Evolutionary conservation across 768 basidiomycete species (phyloP).

Genomic region (Naganishia vaughanmartiniae): DNA sequence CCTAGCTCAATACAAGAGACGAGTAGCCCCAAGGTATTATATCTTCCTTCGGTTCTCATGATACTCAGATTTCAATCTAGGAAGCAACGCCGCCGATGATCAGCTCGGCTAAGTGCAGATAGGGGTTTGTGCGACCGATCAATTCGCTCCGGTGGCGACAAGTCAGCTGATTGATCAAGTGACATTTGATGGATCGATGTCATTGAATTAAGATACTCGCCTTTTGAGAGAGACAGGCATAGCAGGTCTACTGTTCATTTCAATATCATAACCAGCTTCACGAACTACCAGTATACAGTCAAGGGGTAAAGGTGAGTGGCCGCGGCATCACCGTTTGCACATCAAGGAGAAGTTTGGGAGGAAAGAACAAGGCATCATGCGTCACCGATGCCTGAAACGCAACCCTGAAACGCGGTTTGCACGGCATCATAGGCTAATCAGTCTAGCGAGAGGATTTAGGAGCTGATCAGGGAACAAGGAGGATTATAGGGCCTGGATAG

Average conservation of each 20-base stretch:
- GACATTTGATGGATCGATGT: not conserved
- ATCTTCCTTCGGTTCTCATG: no score
- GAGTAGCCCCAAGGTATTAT: no score
- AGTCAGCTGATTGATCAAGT: conserved; percentile 2
- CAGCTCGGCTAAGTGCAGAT: no score
- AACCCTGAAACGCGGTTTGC: conserved; percentile 14
- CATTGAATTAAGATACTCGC: not conserved
- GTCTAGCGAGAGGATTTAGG: not conserved
- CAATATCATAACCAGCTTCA: not conserved
- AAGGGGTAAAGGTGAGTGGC: not conserved
- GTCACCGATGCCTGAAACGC: not conserved
- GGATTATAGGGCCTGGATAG: not conserved
- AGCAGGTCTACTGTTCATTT: no score
- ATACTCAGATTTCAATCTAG: no score
- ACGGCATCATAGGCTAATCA: not conserved
- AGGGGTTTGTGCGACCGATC: no score
- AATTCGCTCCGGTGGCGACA: not conserved
- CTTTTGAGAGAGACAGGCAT: no score
- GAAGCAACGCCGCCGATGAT: no score
- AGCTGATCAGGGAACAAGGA: not conserved
- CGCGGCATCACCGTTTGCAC: not conserved
- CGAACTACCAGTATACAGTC: not conserved
- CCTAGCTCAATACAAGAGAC: no score
- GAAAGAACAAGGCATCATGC: not conserved
- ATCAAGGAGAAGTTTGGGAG: not conserved